Percentiles rank a stretch among this genome's conserved stretches.
Evolutionary conservation across 2,329 filamentous ascomycete species (phyloP).

Genomic region (Bipolaris zeicola): DNA sequence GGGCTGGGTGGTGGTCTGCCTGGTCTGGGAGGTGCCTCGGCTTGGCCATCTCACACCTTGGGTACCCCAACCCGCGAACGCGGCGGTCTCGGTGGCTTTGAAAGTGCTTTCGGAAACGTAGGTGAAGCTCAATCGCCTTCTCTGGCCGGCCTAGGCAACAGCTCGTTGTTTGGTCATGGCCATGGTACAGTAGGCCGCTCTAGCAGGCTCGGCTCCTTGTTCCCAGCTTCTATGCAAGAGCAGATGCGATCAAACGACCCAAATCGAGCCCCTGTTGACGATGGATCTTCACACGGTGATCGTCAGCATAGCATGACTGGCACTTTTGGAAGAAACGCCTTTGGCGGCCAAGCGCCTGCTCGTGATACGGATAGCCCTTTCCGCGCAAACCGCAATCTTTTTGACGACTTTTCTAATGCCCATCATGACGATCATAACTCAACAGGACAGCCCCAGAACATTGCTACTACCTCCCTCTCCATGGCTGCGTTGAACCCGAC

Average conservation of each 20-base stretch:
- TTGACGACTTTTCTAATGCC: slow-evolving; percentile 47
- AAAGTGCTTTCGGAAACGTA: slow-evolving; percentile 71
- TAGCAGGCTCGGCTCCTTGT: slow-evolving; percentile 85
- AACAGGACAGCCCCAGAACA: slow-evolving; percentile 24
- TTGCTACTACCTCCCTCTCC: slow-evolving; percentile 40
- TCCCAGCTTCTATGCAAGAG: slow-evolving; percentile 87
- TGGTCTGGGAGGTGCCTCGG: slow-evolving; percentile 63
- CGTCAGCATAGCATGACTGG: slow-evolving; percentile 60
- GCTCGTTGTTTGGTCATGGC: slow-evolving; percentile 67
- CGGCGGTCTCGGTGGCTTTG: slow-evolving; percentile 58
- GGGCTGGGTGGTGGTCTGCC: slow-evolving; percentile 64
- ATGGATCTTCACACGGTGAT: slow-evolving; percentile 50
- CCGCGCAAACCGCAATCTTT: slow-evolving; percentile 44
- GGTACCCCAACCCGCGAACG: slow-evolving; percentile 72
- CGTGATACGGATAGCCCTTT: slow-evolving; percentile 51
- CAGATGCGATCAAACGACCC: slow-evolving; percentile 72
- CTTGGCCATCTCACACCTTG: slow-evolving; percentile 70
- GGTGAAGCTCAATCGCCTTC: slow-evolving; percentile 79
- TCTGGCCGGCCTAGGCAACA: slow-evolving; percentile 68
- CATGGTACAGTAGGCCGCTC: slow-evolving; percentile 71
- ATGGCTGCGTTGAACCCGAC: slow-evolving; percentile 42
- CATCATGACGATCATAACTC: slow-evolving; percentile 35
- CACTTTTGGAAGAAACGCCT: slow-evolving; percentile 68
- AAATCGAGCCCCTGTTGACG: slow-evolving; percentile 61
- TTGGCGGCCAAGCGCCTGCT: slow-evolving; percentile 50